These are phyloP conservation scores for Yarrowia sp. DNA, from an alignment of 805 yeast genomes.

Conservation along the genomic window DNA sequence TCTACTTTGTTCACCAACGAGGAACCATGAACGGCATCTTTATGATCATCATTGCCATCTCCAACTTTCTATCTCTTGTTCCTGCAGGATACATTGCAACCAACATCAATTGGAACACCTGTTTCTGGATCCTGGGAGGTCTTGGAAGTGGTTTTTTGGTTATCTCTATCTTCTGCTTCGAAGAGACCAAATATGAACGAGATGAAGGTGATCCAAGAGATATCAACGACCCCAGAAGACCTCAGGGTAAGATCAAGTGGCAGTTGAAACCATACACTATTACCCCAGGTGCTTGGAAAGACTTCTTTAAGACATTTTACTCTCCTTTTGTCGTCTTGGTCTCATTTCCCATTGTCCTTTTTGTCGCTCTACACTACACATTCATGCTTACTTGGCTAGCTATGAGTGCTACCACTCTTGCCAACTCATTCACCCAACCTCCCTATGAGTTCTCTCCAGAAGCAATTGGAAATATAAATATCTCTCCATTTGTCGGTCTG, in stretches of 20 bases:
- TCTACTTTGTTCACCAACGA: constrained; percentile 21
- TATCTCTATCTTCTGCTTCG: neutral
- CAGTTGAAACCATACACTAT: constrained; percentile 2
- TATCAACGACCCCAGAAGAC: neutral
- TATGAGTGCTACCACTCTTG: constrained; percentile 7
- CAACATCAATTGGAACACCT: constrained; percentile 4
- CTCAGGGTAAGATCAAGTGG: constrained; percentile 1
- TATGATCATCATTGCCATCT: constrained; percentile 5
- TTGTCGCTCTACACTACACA: constrained; percentile 4
- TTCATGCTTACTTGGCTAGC: constrained; percentile 27
- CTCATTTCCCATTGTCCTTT: constrained; percentile 1
- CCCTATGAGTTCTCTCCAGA: constrained; percentile 11
- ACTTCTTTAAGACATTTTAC: constrained; percentile 5
- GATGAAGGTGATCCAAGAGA: neutral
- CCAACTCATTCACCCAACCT: constrained; percentile 20
- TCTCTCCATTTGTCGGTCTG: constrained; percentile 8
- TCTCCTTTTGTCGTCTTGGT: constrained; percentile 10
- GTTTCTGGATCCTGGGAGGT: constrained; percentile 14
- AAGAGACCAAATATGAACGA: constrained; percentile 10
- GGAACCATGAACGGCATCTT: constrained; percentile 25
- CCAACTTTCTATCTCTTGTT: constrained; percentile 7
- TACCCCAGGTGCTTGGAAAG: neutral
- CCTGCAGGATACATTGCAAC: constrained; percentile 13
- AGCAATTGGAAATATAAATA: constrained; percentile 12
- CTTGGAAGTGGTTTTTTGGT: constrained; percentile 8